These are phyloP conservation scores for Exophiala sp. DNA, from an alignment of 2,329 filamentous ascomycete species.

Conservation along the genomic window DNA sequence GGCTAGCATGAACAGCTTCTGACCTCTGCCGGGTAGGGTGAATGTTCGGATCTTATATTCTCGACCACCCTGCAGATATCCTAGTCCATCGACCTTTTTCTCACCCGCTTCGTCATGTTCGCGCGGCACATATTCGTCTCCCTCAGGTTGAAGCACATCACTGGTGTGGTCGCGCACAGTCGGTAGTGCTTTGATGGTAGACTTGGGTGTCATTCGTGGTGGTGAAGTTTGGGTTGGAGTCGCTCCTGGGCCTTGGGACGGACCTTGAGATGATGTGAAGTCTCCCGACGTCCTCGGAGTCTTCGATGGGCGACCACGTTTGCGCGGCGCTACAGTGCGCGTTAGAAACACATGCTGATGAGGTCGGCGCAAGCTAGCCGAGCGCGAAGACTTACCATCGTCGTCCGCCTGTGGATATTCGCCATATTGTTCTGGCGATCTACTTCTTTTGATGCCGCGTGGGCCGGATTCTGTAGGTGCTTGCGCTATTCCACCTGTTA, in stretches of 20 bases:
- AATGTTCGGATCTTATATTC: constrained; percentile 94
- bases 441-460: constrained; percentile 74
- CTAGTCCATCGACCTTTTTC: constrained; percentile 83
- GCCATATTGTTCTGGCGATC: constrained; percentile 67
- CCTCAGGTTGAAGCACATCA: constrained; percentile 82
- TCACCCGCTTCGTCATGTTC: constrained; percentile 92
- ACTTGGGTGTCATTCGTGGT: constrained; percentile 36
- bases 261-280: constrained; percentile 30
- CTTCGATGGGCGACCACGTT: constrained; percentile 50
- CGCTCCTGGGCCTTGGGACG: constrained; percentile 12
- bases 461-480: constrained; percentile 44
- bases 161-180: constrained; percentile 97
- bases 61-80: constrained; percentile 74
- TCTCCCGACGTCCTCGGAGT: constrained; percentile 39
- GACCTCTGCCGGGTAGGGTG: constrained; percentile 80
- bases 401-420: constrained; percentile 52
- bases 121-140: constrained; percentile 91
- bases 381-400: constrained; percentile 54
- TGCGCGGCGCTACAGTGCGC: constrained; percentile 37
- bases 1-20: constrained; percentile 97
- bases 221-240: constrained; percentile 61
- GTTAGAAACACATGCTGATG: constrained; percentile 1
- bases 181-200: constrained; percentile 85
- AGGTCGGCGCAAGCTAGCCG: background rate
- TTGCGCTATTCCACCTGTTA: constrained; percentile 38